These are phyloP conservation scores for Phaeosphaeriaceae sp. DNA, from an alignment of 2,329 filamentous ascomycete species.

Conservation along the genomic window DNA sequence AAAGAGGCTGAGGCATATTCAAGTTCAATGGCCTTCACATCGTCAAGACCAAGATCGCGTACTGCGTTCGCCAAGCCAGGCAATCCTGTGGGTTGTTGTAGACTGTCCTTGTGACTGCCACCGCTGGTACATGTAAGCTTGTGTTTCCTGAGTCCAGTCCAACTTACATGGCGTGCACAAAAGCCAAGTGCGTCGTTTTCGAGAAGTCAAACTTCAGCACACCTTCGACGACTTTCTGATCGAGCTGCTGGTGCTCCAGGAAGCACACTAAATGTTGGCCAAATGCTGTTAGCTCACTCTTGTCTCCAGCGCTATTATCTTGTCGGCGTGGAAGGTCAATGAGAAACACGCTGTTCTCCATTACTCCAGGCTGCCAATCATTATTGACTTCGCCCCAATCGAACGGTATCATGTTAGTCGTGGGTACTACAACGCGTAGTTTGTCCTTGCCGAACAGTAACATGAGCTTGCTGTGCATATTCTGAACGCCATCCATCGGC, in stretches of 20 bases:
- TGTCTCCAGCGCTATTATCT: conserved; percentile 28
- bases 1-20: conserved; percentile 85
- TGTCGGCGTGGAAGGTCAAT: conserved; percentile 80
- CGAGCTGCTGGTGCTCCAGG: conserved; percentile 70
- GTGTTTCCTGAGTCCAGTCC: background rate
- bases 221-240: conserved; percentile 70
- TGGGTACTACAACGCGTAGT: conserved; percentile 83
- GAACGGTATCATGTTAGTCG: conserved; percentile 82
- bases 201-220: conserved; percentile 83
- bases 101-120: conserved; percentile 40
- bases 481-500: conserved; percentile 74
- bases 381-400: conserved; percentile 87
- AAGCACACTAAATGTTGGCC: conserved; percentile 76
- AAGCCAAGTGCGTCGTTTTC: conserved; percentile 73
- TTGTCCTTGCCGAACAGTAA: conserved; percentile 79
- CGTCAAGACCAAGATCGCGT: conserved; percentile 29
- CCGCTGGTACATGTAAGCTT: conserved; percentile 31
- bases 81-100: conserved; percentile 69
- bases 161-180: conserved; percentile 85
- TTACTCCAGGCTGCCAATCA: conserved; percentile 43
- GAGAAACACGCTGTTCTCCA: conserved; percentile 74
- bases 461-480: conserved; percentile 96
- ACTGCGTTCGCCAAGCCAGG: conserved; percentile 76
- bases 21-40: conserved; percentile 64
- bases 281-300: conserved; percentile 63